Conservation (phyloP, 2,329 filamentous ascomycete genomes). For the Falciphora oryzae region DNA sequence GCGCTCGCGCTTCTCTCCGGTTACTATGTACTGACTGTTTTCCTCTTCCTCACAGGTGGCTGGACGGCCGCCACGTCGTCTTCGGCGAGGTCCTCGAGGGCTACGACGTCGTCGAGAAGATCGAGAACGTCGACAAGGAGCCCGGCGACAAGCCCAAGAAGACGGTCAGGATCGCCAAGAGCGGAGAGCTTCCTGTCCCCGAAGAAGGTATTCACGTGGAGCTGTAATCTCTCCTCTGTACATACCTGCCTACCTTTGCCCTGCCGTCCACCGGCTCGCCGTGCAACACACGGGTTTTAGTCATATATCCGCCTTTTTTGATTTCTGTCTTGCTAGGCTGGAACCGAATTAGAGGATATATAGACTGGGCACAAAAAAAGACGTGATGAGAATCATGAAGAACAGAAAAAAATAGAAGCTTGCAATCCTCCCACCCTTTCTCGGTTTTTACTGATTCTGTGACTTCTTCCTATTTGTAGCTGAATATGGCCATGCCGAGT, state of each 20-base stretch:
- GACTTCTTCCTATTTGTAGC: conserved; percentile 24
- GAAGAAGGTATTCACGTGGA: conserved; percentile 91
- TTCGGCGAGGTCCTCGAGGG: conserved; percentile 87
- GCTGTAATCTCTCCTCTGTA: conserved; percentile 54
- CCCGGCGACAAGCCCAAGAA: conserved; percentile 62
- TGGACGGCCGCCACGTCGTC: conserved; percentile 79
- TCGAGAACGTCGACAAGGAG: conserved; percentile 64
- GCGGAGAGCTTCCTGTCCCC: conserved; percentile 76
- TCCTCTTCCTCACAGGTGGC: conserved; percentile 50
- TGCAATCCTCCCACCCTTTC: not conserved
- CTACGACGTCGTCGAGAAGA: conserved; percentile 72
- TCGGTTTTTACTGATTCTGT: conserved; percentile 27
- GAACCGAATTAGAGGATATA: not conserved
- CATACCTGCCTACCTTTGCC: conserved; percentile 19
- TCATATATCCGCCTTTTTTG: conserved; percentile 3
- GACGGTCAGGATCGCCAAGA: conserved; percentile 72
- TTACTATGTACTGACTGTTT: not conserved
- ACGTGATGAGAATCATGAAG: not conserved
- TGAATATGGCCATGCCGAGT: conserved; percentile 30
- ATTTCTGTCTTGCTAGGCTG: conserved; percentile 5
- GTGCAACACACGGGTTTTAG: not conserved
- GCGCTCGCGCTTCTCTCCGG: not conserved
- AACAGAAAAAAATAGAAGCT: conserved; percentile 5
- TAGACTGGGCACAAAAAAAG: not conserved
- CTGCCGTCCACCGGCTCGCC: conserved; percentile 13